These are phyloP conservation scores for Saturnispora gosingensis DNA, from an alignment of 805 yeast genomes.

Conservation along the genomic window DNA sequence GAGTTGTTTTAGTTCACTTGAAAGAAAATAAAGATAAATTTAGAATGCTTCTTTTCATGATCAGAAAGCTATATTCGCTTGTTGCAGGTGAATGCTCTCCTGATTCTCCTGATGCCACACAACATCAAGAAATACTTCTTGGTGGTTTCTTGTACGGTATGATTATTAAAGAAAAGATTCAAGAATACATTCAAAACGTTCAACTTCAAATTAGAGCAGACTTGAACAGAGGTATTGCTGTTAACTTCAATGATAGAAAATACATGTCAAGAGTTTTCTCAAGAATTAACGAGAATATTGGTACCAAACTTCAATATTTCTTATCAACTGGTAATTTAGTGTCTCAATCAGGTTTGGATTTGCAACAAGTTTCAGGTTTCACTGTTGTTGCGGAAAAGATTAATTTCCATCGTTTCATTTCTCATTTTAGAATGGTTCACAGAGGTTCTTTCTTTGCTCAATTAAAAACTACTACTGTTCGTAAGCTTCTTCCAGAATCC, in stretches of 20 bases:
- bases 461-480: conserved; percentile 91
- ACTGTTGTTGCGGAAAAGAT: conserved; percentile 98
- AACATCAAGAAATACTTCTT: conserved; percentile 91
- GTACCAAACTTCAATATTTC: conserved; percentile 89
- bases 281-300: conserved; percentile 86
- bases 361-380: conserved; percentile 96
- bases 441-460: conserved; percentile 99
- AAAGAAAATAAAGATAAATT: conserved; percentile 70
- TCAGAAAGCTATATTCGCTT: conserved; percentile 85
- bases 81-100: conserved; percentile 97
- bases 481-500: conserved; percentile 92
- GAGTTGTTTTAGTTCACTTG: conserved; percentile 87
- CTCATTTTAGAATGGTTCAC: conserved; percentile 99
- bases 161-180: conserved; percentile 94
- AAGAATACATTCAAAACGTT: conserved; percentile 75
- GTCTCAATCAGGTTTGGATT: conserved; percentile 92
- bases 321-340: conserved; percentile 95
- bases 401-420: conserved; percentile 90
- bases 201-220: conserved; percentile 70
- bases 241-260: conserved; percentile 75
- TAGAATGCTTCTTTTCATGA: conserved; percentile 83
- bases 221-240: conserved; percentile 67
- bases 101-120: conserved; percentile 98
- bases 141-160: conserved; percentile 96
- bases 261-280: conserved; percentile 72